Evolutionary conservation across 1,284 basidiomycete species (phyloP).

Genomic region (Pseudozyma flocculosa): DNA sequence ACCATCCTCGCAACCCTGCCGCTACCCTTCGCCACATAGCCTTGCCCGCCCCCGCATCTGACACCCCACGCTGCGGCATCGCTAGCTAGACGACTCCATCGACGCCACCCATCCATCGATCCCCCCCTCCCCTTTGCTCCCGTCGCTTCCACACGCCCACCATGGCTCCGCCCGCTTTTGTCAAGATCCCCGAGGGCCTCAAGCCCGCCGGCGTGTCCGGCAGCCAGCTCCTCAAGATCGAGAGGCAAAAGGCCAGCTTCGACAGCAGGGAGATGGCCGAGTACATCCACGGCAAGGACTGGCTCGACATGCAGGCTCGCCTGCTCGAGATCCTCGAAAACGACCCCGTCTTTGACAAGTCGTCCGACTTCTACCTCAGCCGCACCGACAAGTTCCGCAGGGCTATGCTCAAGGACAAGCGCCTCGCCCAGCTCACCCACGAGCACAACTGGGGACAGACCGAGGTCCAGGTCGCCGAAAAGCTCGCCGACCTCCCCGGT

Average conservation of each 20-base stretch:
- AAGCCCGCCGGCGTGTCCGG: slow-evolving; percentile 48
- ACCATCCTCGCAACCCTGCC: too few species aligned
- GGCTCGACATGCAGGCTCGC: slow-evolving; percentile 59
- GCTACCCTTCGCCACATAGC: too few species aligned
- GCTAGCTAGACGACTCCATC: too few species aligned
- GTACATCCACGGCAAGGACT: slow-evolving; percentile 49
- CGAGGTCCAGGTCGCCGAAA: slow-evolving; percentile 34
- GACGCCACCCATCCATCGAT: too few species aligned
- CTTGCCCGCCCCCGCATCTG: too few species aligned
- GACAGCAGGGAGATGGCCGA: slow-evolving; percentile 43
- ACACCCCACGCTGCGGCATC: too few species aligned
- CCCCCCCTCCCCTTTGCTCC: too few species aligned
- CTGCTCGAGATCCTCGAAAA: slow-evolving; percentile 64
- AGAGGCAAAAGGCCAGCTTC: slow-evolving; percentile 50
- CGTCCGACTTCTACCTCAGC: slow-evolving; percentile 62
- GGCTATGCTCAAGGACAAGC: slow-evolving; percentile 58
- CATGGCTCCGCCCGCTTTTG: slow-evolving; percentile 34
- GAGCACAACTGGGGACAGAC: slow-evolving; percentile 59
- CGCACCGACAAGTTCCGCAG: slow-evolving; percentile 55
- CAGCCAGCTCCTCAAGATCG: slow-evolving; percentile 42
- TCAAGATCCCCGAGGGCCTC: slow-evolving; percentile 39
- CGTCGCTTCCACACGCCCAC: neutral
- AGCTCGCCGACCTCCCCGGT: slow-evolving; percentile 46
- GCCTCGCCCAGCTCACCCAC: slow-evolving; percentile 53
- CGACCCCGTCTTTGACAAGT: slow-evolving; percentile 70